Conservation (phyloP, 129 eudicot genomes). For the Artemisia argyi region DNA sequence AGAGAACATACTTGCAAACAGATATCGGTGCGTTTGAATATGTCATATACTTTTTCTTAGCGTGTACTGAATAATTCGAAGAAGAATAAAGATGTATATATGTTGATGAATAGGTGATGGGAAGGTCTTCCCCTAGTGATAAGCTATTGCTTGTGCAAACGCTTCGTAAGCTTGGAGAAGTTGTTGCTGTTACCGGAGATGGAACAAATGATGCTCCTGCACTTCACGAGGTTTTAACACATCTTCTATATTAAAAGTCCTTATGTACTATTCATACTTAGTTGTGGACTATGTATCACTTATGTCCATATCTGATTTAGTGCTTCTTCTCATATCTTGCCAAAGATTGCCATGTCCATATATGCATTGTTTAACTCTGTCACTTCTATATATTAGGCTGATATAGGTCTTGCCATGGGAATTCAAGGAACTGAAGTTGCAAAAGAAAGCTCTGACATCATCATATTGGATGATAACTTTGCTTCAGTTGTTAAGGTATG, state of each 20-base stretch:
- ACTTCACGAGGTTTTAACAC: constrained; percentile 76
- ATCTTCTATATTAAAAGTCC: background rate
- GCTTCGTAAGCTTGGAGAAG: constrained; percentile 80
- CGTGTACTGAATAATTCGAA: background rate
- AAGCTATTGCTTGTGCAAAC: constrained; percentile 92
- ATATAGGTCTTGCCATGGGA: constrained; percentile 97
- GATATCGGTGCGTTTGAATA: constrained; percentile 52
- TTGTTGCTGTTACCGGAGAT: constrained; percentile 98
- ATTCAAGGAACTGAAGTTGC: constrained; percentile 99
- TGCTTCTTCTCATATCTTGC: no score
- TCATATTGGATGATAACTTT: constrained; percentile 89
- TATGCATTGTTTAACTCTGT: no score
- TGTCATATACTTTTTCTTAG: background rate
- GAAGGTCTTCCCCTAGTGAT: constrained; percentile 96
- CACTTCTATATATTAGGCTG: constrained; percentile 54
- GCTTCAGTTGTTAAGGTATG: constrained; percentile 96
- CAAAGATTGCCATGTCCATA: no score
- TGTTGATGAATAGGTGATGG: constrained; percentile 68
- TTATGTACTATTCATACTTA: background rate
- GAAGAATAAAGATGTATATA: background rate
- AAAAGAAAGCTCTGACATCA: constrained; percentile 95
- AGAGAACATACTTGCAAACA: constrained; percentile 63
- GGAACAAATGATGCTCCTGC: constrained; percentile 99
- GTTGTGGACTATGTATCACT: no score
- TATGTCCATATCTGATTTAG: background rate